phyloP scores from a whole-genome alignment of 345 rosid species.

The Turritis glabra region DNA sequence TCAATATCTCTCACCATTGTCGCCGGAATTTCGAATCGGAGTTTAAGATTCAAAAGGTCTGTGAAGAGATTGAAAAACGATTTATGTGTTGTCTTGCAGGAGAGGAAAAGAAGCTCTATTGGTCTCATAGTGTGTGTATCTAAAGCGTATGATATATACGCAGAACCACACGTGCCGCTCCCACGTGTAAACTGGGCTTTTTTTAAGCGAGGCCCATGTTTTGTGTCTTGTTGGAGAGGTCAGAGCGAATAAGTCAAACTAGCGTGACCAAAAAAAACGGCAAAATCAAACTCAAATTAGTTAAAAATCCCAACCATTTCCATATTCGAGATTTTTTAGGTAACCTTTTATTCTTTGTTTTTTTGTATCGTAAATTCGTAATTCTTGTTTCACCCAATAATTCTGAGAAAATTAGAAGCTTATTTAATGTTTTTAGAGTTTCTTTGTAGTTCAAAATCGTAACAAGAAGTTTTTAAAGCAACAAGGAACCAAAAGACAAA shows the following conservation, averaged over 20 bases:
- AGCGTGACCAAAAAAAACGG: no score
- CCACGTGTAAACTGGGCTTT: constrained; percentile 10
- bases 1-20: constrained; percentile 50
- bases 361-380: not conserved
- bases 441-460: not conserved
- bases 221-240: constrained; percentile 14
- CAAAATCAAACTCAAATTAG: no score
- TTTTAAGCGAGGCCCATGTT: not conserved
- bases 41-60: not conserved
- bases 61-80: not conserved
- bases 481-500: not conserved
- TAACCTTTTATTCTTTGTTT: not conserved
- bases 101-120: constrained; percentile 26
- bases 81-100: constrained; percentile 29
- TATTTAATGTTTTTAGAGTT: not conserved
- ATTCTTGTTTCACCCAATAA: not conserved
- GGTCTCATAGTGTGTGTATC: not conserved
- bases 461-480: not conserved
- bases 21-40: constrained; percentile 1
- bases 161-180: not conserved
- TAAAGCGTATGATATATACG: not conserved
- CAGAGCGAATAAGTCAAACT: not conserved
- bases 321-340: not conserved
- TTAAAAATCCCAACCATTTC: no score
- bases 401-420: not conserved